Evolutionary conservation across 441 rosid species (phyloP).

Genomic region (Aleurites moluccanus): DNA sequence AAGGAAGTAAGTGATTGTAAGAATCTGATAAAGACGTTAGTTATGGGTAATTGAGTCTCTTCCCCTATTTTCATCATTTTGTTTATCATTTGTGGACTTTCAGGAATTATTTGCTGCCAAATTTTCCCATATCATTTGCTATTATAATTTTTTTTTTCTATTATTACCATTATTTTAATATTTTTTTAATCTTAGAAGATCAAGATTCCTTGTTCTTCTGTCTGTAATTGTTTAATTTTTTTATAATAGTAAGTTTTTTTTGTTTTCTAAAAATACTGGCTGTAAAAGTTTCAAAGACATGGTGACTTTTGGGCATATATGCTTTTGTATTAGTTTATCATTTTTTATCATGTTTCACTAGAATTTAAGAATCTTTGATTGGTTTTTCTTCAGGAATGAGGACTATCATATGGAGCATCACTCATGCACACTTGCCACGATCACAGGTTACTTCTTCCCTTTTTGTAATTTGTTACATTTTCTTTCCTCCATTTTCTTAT

Average conservation of each 20-base stretch:
- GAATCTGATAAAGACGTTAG: slow-evolving; percentile 94
- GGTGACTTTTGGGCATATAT: background rate
- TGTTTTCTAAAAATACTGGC: background rate
- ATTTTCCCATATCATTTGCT: background rate
- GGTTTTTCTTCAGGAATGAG: slow-evolving; percentile 79
- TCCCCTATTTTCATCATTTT: slow-evolving; percentile 15
- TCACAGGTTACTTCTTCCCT: slow-evolving; percentile 59
- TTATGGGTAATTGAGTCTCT: slow-evolving; percentile 73
- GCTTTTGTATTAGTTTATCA: background rate
- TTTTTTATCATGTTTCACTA: slow-evolving; percentile 5
- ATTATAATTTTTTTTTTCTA: background rate
- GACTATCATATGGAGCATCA: slow-evolving; percentile 97
- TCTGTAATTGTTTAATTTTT: background rate
- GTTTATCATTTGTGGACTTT: slow-evolving; percentile 15
- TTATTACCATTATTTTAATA: background rate
- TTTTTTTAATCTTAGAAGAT: background rate
- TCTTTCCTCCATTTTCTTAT: slow-evolving; percentile 22
- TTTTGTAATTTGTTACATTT: slow-evolving; percentile 10
- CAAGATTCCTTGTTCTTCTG: background rate
- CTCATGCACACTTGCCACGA: slow-evolving; percentile 93
- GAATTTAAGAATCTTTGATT: slow-evolving; percentile 19
- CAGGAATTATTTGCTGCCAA: slow-evolving; percentile 8
- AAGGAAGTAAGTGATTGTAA: slow-evolving; percentile 98
- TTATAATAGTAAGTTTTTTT: background rate
- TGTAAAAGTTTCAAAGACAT: background rate